Percentiles rank a stretch among this genome's conserved stretches.
Conservation (phyloP, 176 grass and related monocot genomes). For the Thalia dealbata region DNA sequence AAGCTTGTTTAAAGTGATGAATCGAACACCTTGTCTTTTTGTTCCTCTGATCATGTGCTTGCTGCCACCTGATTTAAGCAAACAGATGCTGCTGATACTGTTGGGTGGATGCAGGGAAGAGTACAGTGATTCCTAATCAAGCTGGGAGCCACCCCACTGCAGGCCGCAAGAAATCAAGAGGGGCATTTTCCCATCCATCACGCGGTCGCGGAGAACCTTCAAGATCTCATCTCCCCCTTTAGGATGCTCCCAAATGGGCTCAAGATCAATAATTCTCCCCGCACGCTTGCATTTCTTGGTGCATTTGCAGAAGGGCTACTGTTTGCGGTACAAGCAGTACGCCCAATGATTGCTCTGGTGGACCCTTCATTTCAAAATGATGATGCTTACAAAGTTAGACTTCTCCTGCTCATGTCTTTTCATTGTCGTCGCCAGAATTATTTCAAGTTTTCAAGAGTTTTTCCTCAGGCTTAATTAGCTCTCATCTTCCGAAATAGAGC, state of each 20-base stretch:
- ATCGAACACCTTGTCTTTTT: no score
- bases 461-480: no score
- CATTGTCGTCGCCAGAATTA: no score
- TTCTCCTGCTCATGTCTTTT: background rate
- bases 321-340: background rate
- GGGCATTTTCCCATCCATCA: background rate
- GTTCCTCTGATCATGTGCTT: no score
- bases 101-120: background rate
- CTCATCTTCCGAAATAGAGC: no score
- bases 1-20: no score
- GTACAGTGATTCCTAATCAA: background rate
- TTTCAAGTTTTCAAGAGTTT: no score
- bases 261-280: background rate
- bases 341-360: background rate
- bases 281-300: background rate
- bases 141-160: background rate
- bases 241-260: background rate
- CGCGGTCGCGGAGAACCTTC: background rate
- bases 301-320: background rate
- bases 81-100: no score
- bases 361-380: background rate
- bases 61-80: no score
- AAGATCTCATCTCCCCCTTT: background rate
- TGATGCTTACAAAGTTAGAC: background rate
- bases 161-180: background rate